A percentile compares a stretch with the other conserved stretches of the same genome.
These are phyloP conservation scores for Cunninghamia lanceolata DNA, from an alignment of 75 land plant species.

Conservation along the genomic window DNA sequence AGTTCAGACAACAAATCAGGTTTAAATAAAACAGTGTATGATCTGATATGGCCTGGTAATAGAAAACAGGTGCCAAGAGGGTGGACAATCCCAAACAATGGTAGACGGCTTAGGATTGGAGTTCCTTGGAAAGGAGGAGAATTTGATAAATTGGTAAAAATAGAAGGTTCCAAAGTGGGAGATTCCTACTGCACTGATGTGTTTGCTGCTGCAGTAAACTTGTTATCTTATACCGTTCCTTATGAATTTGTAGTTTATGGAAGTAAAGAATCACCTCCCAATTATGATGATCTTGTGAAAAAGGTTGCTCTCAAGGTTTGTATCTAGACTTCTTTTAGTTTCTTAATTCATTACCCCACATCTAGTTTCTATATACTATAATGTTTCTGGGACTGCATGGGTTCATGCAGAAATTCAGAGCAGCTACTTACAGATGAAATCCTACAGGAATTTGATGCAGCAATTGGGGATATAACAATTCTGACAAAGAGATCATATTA, in stretches of 20 bases:
- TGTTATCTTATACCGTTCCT: constrained; percentile 66
- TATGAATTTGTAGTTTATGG: constrained; percentile 52
- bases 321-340: neutral
- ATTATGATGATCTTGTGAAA: constrained; percentile 51
- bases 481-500: constrained; percentile 59
- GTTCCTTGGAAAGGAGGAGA: constrained; percentile 43
- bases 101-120: constrained; percentile 45
- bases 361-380: neutral
- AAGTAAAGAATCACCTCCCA: constrained; percentile 41
- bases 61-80: constrained; percentile 42
- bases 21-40: constrained; percentile 5
- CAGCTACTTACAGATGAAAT: constrained; percentile 1
- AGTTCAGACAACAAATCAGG: constrained; percentile 8
- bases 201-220: constrained; percentile 59
- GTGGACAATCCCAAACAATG: constrained; percentile 60
- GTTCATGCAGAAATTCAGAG: neutral
- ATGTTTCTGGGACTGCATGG: neutral
- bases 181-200: constrained; percentile 75
- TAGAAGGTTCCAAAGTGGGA: constrained; percentile 15
- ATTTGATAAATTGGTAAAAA: constrained; percentile 27
- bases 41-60: constrained; percentile 43
- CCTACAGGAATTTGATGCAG: constrained; percentile 74
- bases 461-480: constrained; percentile 77
- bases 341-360: neutral
- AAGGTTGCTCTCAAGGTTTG: constrained; percentile 20